Evolutionary conservation across 129 eudicot species (phyloP).

Genomic region (Artemisia annua): DNA sequence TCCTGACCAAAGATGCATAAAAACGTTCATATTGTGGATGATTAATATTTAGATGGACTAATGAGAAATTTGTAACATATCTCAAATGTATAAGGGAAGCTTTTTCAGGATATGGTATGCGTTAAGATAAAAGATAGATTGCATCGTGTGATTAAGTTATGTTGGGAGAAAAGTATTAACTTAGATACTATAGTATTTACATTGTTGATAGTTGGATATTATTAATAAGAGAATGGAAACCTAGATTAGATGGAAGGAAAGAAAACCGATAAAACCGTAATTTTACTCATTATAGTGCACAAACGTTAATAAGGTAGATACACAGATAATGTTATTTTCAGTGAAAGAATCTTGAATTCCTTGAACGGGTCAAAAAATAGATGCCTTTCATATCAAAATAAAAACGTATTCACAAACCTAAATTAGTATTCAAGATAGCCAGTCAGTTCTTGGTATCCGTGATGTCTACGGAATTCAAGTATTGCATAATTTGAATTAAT

Average conservation of each 20-base stretch:
- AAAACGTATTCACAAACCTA: no score
- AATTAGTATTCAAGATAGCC: no score
- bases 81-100: background rate
- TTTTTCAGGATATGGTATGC: background rate
- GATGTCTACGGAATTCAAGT: no score
- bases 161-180: slow-evolving; percentile 11
- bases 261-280: background rate
- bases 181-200: background rate
- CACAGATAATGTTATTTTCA: background rate
- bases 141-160: slow-evolving; percentile 2
- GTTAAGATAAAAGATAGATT: background rate
- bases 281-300: background rate
- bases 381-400: no score
- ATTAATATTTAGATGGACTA: no score
- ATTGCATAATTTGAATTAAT: no score
- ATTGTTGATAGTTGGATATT: background rate
- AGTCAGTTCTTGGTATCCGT: no score
- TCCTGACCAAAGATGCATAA: no score
- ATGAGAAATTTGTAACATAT: background rate
- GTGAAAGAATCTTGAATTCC: no score
- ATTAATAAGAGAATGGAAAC: slow-evolving; percentile 2
- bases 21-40: background rate
- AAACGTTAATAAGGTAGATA: background rate
- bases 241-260: background rate
- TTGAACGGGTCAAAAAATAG: no score